Percentiles rank a stretch among this genome's conserved stretches.
phyloP scores from a whole-genome alignment of 163 green algal genomes.

The Volvox carteri region DNA sequence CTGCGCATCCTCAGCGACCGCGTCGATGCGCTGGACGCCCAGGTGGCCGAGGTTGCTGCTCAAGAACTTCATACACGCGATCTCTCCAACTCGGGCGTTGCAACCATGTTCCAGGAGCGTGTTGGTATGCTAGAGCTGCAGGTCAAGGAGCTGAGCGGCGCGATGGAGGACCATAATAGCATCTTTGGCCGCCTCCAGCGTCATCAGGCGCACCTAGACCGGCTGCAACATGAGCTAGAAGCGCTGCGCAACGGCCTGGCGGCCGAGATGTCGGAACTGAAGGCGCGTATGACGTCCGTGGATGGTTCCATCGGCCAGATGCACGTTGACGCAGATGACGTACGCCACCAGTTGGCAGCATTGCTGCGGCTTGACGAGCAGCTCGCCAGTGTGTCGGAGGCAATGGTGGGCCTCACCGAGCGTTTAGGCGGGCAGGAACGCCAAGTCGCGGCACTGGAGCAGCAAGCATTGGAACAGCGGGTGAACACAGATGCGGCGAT shows the following conservation, averaged over 20 bases:
- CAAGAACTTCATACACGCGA: background rate
- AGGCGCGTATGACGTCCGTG: background rate
- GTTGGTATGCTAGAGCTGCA: slow-evolving; percentile 39
- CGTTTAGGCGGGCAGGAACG: background rate
- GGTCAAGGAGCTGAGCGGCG: slow-evolving; percentile 28
- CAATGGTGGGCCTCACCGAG: background rate
- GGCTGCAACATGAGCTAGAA: slow-evolving; percentile 40
- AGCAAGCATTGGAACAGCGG: background rate
- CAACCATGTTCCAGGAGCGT: background rate
- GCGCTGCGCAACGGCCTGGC: background rate
- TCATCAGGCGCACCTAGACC: slow-evolving; percentile 40
- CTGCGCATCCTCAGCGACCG: slow-evolving; percentile 18
- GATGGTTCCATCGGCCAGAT: background rate
- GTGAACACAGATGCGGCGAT: background rate
- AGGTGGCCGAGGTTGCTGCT: slow-evolving; percentile 3
- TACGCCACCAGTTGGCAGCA: background rate
- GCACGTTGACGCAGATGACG: background rate
- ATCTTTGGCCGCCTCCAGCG: slow-evolving; percentile 47
- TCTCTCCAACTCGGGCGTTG: background rate
- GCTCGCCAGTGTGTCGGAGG: background rate
- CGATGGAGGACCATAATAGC: slow-evolving; percentile 49
- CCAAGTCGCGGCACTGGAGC: background rate
- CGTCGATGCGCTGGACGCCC: background rate
- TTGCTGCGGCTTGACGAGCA: background rate
- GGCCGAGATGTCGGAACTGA: slow-evolving; percentile 1